These are phyloP conservation scores for Leccinum angustisporum DNA, from an alignment of 1,284 basidiomycete genomes.

Conservation along the genomic window DNA sequence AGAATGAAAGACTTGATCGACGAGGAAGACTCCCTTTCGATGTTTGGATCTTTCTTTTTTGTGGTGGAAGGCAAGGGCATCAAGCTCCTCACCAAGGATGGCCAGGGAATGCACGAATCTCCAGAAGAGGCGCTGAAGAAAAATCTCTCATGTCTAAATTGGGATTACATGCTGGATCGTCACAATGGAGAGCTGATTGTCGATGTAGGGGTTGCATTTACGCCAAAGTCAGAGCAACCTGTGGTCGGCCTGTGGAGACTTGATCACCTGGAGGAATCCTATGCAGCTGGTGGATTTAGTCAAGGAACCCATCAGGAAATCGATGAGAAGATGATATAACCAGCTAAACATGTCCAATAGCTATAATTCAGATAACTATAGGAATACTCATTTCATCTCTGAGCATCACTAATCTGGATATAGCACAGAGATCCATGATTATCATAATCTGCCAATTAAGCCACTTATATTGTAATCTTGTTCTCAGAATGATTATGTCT, in stretches of 20 bases:
- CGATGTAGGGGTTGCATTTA: neutral
- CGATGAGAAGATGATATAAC: too few relatives aligned
- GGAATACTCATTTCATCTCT: too few relatives aligned
- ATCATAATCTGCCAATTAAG: too few relatives aligned
- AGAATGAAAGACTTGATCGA: neutral
- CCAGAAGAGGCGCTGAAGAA: neutral
- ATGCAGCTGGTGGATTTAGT: neutral
- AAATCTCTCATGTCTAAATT: conserved; percentile 7
- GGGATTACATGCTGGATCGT: conserved; percentile 13
- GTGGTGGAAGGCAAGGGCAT: conserved; percentile 15
- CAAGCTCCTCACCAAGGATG: conserved; percentile 16
- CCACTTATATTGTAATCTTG: too few relatives aligned
- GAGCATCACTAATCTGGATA: too few relatives aligned
- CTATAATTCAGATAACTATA: too few relatives aligned
- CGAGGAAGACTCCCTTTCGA: neutral
- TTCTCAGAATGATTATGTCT: too few relatives aligned
- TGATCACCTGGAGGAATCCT: neutral
- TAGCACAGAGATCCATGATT: too few relatives aligned
- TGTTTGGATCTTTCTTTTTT: conserved; percentile 27
- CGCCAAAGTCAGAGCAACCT: too few relatives aligned
- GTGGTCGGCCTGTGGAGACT: neutral
- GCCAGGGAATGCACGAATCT: neutral
- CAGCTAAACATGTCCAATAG: too few relatives aligned
- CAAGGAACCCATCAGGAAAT: neutral
- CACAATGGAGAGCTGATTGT: conserved; percentile 14